Base-by-base conservation (phyloP, 768 basidiomycete genomes). In the Candolleomyces aberdarensis region DNA sequence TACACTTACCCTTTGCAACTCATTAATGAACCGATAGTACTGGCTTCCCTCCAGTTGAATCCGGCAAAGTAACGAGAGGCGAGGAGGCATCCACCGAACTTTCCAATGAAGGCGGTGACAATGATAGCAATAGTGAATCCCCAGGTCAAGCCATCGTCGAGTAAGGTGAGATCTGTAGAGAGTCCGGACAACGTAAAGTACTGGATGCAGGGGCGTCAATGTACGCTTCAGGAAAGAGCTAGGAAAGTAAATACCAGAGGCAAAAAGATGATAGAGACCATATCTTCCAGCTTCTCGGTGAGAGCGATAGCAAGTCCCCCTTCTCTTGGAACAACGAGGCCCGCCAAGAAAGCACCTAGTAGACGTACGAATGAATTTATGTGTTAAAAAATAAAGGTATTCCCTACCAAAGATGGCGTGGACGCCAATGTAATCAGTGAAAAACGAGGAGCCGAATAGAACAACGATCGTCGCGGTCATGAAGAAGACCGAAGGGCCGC, bases 21-120 rank as follows among this genome's bases (percentile, higher is more conserved):
- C 94, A 97, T 97, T 26, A 97, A 74, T 54, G 87, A 81, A 3
- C 94, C 94, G 60, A 96, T 88, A 5, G 94, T 92, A 22, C 86
- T 85, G 1, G 86, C 78, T 72, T 96, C 94, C n/a, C 94, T 80
- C 73, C 75, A 79, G 46, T 79, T 84, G 76, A 91, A 96, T 0
- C 89, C 89, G 36, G 36, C 36, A 46, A 76, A 76, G 1, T 74
- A 54, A 62, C 78, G 81, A 5, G 93, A 91, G 0, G 85, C 78
- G 8, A 71, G 65, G 5, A 80, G 83, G 68, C 91, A 93, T 2
- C 88, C 83, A 15, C 84, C 48, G 72, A 95, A 95, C 72, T 97
- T 97, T 62, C 89, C 85, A 39, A 78, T 66, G 71, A 94, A 97
- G 0, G 91, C 88, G 50, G 92, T 82, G 5, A 85, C 71, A 60